Evolutionary conservation across 2,329 filamentous ascomycete genomes (phyloP).

Genomic region (Pseudogymnoascus sp.): DNA sequence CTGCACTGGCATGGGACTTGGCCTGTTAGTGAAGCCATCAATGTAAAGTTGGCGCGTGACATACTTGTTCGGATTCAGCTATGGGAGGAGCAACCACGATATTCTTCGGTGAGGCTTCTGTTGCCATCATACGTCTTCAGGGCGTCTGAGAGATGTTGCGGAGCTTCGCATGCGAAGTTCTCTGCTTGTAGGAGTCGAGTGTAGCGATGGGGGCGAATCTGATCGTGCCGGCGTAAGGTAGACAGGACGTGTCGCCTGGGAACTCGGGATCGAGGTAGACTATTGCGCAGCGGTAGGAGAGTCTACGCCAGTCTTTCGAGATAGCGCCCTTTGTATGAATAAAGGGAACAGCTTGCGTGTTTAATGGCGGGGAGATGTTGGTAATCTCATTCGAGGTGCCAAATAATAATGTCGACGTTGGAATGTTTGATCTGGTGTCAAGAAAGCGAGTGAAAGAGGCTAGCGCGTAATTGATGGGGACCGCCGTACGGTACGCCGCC

Average conservation of each 20-base stretch:
- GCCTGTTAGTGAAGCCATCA: not conserved
- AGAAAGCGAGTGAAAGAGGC: conserved; percentile 7
- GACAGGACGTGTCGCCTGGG: conserved; percentile 4
- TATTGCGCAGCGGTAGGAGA: not conserved
- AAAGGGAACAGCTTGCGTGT: not conserved
- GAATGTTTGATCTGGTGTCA: conserved; percentile 9
- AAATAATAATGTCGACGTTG: conserved; percentile 1
- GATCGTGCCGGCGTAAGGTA: conserved; percentile 2
- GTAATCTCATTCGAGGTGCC: not conserved
- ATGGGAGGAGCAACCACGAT: conserved; percentile 26
- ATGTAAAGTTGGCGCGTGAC: conserved; percentile 10
- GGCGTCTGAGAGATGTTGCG: conserved; percentile 24
- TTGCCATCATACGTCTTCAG: conserved; percentile 56
- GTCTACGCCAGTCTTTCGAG: conserved; percentile 6
- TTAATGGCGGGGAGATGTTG: conserved; percentile 1
- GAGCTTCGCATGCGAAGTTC: conserved; percentile 28
- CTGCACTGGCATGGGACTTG: conserved; percentile 3
- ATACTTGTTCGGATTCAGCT: conserved; percentile 11
- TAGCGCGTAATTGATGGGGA: conserved; percentile 5
- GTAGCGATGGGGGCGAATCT: not conserved
- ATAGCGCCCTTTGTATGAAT: conserved; percentile 4
- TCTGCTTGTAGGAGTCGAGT: not conserved
- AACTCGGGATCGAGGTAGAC: conserved; percentile 1
- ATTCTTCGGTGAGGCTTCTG: conserved; percentile 49
- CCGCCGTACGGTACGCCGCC: not conserved